phyloP scores from a whole-genome alignment of 2,329 filamentous ascomycete genomes.

The Ophiostoma sp. region DNA sequence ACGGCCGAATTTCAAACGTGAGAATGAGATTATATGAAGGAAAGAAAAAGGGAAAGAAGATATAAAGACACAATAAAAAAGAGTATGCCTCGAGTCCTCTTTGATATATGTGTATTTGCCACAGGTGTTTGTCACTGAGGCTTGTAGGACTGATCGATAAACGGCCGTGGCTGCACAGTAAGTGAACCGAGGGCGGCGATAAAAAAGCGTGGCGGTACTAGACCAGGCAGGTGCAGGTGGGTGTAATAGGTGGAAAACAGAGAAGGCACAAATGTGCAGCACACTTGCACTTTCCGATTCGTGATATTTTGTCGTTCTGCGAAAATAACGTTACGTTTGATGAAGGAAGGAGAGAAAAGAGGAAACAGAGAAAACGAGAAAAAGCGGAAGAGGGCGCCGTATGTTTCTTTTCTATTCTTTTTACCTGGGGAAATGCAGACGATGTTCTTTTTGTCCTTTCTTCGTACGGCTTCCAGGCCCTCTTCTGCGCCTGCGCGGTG shows the following conservation, averaged over 20 bases:
- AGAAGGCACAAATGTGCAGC: not conserved
- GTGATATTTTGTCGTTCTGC: not conserved
- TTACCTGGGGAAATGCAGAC: constrained; percentile 10
- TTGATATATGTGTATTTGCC: constrained; percentile 3
- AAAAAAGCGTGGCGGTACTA: constrained; percentile 7
- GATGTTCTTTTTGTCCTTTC: constrained; percentile 13
- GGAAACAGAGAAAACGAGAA: constrained; percentile 12
- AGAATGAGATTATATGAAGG: not conserved
- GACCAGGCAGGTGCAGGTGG: not conserved
- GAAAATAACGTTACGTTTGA: not conserved
- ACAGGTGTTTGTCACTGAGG: constrained; percentile 13
- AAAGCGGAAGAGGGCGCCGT: constrained; percentile 11
- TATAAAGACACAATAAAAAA: not conserved
- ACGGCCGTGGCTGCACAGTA: not conserved
- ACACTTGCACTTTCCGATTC: constrained; percentile 6
- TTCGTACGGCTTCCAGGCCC: constrained; percentile 10
- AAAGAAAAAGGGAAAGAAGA: not conserved
- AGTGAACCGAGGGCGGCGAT: not conserved
- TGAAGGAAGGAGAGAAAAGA: not conserved
- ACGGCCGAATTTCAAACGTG: not conserved
- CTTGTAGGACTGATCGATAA: not conserved
- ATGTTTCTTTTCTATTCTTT: constrained; percentile 25
- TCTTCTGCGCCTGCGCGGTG: constrained; percentile 9
- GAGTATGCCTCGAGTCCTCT: not conserved
- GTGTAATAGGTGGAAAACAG: not conserved